These are phyloP conservation scores for Neophaeococcomyces mojaviensis DNA, from an alignment of 2,329 filamentous ascomycete genomes.

Conservation along the genomic window DNA sequence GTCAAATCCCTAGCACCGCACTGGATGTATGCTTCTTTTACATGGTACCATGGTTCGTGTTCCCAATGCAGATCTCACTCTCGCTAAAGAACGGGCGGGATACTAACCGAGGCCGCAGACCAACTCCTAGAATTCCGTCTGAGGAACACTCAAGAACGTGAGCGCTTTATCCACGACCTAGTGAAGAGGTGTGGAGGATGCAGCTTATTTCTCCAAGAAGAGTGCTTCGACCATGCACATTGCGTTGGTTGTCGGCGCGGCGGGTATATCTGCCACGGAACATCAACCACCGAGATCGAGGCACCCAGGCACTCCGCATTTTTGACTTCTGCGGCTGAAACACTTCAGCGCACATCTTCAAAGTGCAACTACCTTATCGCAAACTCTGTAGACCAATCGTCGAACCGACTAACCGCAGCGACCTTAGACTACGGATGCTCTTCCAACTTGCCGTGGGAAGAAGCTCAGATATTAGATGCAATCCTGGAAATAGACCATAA, in stretches of 20 bases:
- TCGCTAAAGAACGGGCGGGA: background rate
- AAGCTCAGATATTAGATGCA: too few species aligned
- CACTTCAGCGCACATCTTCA: too few species aligned
- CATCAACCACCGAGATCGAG: background rate
- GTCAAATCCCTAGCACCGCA: background rate
- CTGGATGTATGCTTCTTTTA: background rate
- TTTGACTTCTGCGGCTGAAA: too few species aligned
- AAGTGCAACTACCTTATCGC: too few species aligned
- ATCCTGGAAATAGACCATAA: too few species aligned
- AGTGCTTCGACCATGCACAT: background rate
- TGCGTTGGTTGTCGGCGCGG: conserved; percentile 1
- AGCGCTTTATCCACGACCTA: background rate
- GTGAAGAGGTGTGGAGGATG: background rate
- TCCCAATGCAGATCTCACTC: background rate
- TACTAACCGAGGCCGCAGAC: background rate
- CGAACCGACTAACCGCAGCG: too few species aligned
- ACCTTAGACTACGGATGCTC: too few species aligned
- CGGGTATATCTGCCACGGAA: background rate
- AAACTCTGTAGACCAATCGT: too few species aligned
- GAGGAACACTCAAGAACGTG: background rate
- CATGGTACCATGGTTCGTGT: background rate
- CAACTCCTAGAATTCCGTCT: background rate
- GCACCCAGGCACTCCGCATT: too few species aligned
- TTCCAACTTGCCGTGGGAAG: too few species aligned
- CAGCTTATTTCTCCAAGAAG: background rate